Base-by-base conservation (phyloP, 305 asterid genomes). In the Caryopteris hybrid region DNA sequence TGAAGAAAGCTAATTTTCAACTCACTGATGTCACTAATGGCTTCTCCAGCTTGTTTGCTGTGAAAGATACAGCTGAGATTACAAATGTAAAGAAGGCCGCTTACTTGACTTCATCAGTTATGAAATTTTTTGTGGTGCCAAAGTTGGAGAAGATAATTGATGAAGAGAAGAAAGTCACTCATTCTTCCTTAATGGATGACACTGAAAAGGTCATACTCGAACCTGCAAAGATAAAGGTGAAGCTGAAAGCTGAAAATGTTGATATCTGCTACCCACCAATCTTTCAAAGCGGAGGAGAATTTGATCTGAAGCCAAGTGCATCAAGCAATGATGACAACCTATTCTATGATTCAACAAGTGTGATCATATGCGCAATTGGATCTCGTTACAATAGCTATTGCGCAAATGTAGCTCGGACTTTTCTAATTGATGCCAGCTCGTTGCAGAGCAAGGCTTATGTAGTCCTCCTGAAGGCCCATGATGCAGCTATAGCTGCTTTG, bases 221-320 rank as follows among this genome's bases (percentile, higher is more conserved):
- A 34, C 96, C 94, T 17, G 46, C 64, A 18, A 85, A 75, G 75
- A 79, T 88, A 23, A 79, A 79, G 18, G 92, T 88, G 60, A 88
- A 86, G 69, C 83, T 88, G 70, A 90, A 80, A 74, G 86, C 94
- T 61, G 95, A 88, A 8, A 90, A 88, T 72, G 83, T 86, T 4
- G 93, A 88, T 80, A 90, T 90, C 14, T 90, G 95, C 73, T 84
- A 86, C 72, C 95, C 94, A 36, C 96, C 95, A 6, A 83, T 85
- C 62, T 84, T 90, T 76, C 93, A 90, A 74, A 90, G 96, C 60
- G 97, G 97, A 64, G 95, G 90, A 20, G 72, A 42, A 11, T 90
- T 88, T 48, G 87, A 90, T 78, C 86, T 90, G 27, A 76, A 84
- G 53, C 95, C 97, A 33, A 83, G 89, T 78, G 95, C 95, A 22